Conservation (phyloP, 352 stramenopile species). For the Phytopythium sindhum region DNA sequence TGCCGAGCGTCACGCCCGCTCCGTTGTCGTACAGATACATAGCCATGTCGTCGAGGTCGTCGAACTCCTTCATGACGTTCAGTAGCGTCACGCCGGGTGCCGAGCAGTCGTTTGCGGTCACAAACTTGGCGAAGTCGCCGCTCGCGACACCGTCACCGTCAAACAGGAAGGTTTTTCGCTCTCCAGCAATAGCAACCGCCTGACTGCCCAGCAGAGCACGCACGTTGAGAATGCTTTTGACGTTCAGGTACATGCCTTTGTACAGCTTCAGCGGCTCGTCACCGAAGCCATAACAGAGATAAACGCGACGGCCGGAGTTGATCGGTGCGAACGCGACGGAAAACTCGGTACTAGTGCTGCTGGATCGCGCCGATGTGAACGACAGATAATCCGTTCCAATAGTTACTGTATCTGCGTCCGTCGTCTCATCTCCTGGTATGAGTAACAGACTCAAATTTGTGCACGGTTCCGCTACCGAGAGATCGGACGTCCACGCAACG, state of each 20-base stretch:
- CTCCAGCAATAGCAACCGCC: slow-evolving; percentile 34
- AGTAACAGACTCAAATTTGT: slow-evolving; percentile 13
- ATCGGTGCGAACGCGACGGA: slow-evolving; percentile 34
- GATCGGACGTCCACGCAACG: slow-evolving; percentile 42
- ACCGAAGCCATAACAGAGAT: slow-evolving; percentile 64
- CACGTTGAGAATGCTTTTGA: slow-evolving; percentile 62
- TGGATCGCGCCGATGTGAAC: slow-evolving; percentile 17
- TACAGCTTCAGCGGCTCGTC: slow-evolving; percentile 56
- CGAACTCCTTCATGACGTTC: slow-evolving; percentile 67
- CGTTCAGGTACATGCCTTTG: slow-evolving; percentile 36
- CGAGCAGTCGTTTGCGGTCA: slow-evolving; percentile 34
- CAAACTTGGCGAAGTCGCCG: slow-evolving; percentile 66
- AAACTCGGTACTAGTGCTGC: slow-evolving; percentile 21
- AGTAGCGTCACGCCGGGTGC: slow-evolving; percentile 32
- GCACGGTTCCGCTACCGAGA: slow-evolving; percentile 22
- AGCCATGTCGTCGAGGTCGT: slow-evolving; percentile 55
- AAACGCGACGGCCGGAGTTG: slow-evolving; percentile 51
- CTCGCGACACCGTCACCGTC: slow-evolving; percentile 52
- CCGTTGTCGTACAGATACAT: slow-evolving; percentile 71
- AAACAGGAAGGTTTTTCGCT: slow-evolving; percentile 63
- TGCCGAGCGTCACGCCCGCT: slow-evolving; percentile 31
- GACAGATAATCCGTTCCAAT: slow-evolving; percentile 47
- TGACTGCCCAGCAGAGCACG: slow-evolving; percentile 38
- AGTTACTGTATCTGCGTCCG: not conserved
- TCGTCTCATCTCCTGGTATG: not conserved